Evolutionary conservation across 2,329 filamentous ascomycete genomes (phyloP), one percentile per base, ranked within the genome.

Genomic region (Coniosporium tulheliwenetii): DNA sequence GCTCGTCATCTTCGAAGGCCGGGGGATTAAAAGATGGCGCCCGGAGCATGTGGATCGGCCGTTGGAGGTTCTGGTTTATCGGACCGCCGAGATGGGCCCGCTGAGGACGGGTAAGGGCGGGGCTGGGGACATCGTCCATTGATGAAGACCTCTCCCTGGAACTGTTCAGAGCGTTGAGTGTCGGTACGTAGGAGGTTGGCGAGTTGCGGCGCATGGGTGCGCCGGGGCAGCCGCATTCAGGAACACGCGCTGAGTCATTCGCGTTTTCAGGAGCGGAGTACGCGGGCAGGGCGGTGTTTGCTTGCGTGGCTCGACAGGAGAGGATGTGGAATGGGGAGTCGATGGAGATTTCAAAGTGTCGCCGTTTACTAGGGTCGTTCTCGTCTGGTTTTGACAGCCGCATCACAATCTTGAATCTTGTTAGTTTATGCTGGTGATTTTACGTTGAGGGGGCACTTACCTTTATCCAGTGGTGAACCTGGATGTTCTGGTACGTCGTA

Each of bases 401-500:
- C 77, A 95, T 84, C 45, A 94, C 85, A 53, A 94, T 85, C 84
- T 89, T 45, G 3, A 19, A 42, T 33, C 16, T 37, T 7, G 39
- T 47, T 42, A 46, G 45, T 37, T 38, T 30, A 19, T 16, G 31
- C 19, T 33, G 5, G 10, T 33, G 10, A 8, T 13, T 33, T 33
- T 14, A 38, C 32, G 39, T 13, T 39, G 37, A 30, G 10, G 37
- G 15, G 8, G 44, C 38, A 53, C 70, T 47, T 64, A 85, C 85
- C 75, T 94, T 94, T 59, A 95, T 93, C 86, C 86, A 94, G 57
- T 95, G 87, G 56, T 85, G 85, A 41, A 95, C 86, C 52, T 91
- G 85, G 40, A 93, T 89, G 47, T 93, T 93, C 54, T 85, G 82
- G 69, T 89, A 94, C 43, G 85, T 93, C 41, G 85, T 93, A 55